A percentile compares a stretch with the other conserved stretches of the same genome.
phyloP scores from a whole-genome alignment of 306 rosid genomes.

The Pueraria montana region DNA sequence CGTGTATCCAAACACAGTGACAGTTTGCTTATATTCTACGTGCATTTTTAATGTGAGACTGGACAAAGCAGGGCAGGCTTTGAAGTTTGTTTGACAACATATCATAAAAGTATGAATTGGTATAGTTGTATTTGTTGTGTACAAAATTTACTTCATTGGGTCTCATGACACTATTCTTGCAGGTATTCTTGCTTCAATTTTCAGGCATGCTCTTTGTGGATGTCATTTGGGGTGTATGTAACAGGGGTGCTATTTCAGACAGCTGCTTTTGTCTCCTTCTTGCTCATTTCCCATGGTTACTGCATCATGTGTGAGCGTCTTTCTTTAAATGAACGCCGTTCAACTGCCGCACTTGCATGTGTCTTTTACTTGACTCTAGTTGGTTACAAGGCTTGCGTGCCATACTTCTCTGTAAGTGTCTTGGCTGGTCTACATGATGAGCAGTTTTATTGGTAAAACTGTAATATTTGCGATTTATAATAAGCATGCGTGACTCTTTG shows the following conservation, averaged over 20 bases:
- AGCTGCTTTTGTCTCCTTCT: constrained; percentile 84
- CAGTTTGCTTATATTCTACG: background rate
- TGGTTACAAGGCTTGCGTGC: constrained; percentile 93
- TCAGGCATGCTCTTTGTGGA: constrained; percentile 94
- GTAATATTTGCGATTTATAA: background rate
- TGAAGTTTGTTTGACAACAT: constrained; percentile 36
- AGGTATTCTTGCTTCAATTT: constrained; percentile 95
- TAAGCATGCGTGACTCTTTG: constrained; percentile 29
- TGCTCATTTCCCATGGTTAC: constrained; percentile 96
- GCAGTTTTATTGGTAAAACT: constrained; percentile 22
- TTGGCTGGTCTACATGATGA: constrained; percentile 18
- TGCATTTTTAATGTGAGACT: constrained; percentile 23
- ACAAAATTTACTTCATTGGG: constrained; percentile 18
- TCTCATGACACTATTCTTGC: constrained; percentile 53
- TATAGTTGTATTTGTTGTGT: constrained; percentile 13
- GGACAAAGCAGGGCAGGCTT: constrained; percentile 24
- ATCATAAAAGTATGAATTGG: constrained; percentile 32
- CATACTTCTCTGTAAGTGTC: constrained; percentile 85
- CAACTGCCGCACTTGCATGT: constrained; percentile 91
- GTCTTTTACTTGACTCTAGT: constrained; percentile 94
- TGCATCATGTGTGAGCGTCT: constrained; percentile 96
- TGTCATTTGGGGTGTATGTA: constrained; percentile 96
- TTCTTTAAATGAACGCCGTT: constrained; percentile 83
- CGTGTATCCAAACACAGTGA: background rate
- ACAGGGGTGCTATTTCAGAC: constrained; percentile 98